phyloP scores from a whole-genome alignment of 192 early-diverging fungal genomes.

The Coemansia sp. region DNA sequence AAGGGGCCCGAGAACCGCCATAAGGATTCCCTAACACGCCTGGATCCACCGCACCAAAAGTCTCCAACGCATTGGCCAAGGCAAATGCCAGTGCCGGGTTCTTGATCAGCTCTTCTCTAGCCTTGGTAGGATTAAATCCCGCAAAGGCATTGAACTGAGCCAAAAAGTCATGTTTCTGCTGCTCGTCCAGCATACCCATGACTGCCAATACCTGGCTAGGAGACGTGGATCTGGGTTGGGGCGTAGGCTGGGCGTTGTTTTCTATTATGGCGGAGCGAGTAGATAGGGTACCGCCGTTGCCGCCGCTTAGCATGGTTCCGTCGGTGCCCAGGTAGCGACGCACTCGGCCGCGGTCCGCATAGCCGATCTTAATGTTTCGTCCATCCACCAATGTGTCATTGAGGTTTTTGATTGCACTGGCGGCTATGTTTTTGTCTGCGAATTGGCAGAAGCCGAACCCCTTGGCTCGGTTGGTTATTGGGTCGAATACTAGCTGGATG shows the following conservation, averaged over 20 bases:
- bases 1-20: background rate
- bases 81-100: slow-evolving; percentile 39
- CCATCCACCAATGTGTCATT: slow-evolving; percentile 89
- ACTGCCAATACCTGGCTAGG: slow-evolving; percentile 10
- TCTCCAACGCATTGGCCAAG: slow-evolving; percentile 18
- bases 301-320: slow-evolving; percentile 20
- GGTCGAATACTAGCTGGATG: slow-evolving; percentile 89
- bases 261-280: slow-evolving; percentile 10
- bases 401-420: slow-evolving; percentile 90
- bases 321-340: slow-evolving; percentile 33
- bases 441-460: slow-evolving; percentile 96
- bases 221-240: slow-evolving; percentile 7
- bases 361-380: slow-evolving; percentile 86
- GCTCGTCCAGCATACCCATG: slow-evolving; percentile 11
- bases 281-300: slow-evolving; percentile 10
- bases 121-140: slow-evolving; percentile 17
- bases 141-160: slow-evolving; percentile 42
- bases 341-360: slow-evolving; percentile 63
- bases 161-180: slow-evolving; percentile 15
- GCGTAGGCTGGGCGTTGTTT: background rate
- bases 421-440: slow-evolving; percentile 85
- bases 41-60: slow-evolving; percentile 12
- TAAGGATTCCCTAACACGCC: slow-evolving; percentile 11
- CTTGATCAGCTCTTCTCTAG: slow-evolving; percentile 27
- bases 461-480: slow-evolving; percentile 71